These are phyloP conservation scores for Lepidium sativum DNA, from an alignment of 345 rosid genomes.

Conservation along the genomic window DNA sequence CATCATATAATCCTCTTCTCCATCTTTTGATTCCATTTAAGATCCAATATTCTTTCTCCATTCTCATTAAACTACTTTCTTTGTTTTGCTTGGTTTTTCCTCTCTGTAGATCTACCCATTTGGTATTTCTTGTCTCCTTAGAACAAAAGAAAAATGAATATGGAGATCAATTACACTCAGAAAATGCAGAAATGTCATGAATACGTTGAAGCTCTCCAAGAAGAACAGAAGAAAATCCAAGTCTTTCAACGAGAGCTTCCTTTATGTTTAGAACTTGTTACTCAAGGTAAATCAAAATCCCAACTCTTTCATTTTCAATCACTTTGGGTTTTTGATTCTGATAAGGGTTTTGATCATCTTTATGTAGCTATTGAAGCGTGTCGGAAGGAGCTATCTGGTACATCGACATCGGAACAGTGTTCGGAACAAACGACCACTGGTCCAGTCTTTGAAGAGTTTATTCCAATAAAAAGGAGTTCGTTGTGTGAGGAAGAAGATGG, in stretches of 20 bases:
- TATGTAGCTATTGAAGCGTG: conserved; percentile 71
- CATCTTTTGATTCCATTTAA: conserved; percentile 59
- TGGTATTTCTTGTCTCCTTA: background rate
- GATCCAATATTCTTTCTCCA: conserved; percentile 52
- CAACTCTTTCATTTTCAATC: background rate
- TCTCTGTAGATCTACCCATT: conserved; percentile 10
- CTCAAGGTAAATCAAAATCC: conserved; percentile 46
- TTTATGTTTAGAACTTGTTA: conserved; percentile 86
- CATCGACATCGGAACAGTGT: conserved; percentile 50
- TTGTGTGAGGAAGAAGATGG: conserved; percentile 24
- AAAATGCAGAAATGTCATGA: conserved; percentile 56
- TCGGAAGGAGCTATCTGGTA: conserved; percentile 58
- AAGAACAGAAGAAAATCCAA: conserved; percentile 75
- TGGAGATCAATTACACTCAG: conserved; percentile 35
- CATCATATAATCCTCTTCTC: background rate
- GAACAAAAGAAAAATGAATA: background rate
- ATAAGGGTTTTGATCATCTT: background rate
- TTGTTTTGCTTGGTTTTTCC: background rate
- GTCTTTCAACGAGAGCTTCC: conserved; percentile 97
- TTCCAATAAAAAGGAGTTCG: conserved; percentile 52
- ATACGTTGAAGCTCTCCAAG: conserved; percentile 68
- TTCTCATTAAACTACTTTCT: background rate
- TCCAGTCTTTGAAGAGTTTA: conserved; percentile 74
- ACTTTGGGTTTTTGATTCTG: background rate
- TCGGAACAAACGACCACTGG: conserved; percentile 78